These are phyloP conservation scores for Trichoderma brevicompactum DNA, from an alignment of 2,329 filamentous ascomycete species.

Conservation along the genomic window DNA sequence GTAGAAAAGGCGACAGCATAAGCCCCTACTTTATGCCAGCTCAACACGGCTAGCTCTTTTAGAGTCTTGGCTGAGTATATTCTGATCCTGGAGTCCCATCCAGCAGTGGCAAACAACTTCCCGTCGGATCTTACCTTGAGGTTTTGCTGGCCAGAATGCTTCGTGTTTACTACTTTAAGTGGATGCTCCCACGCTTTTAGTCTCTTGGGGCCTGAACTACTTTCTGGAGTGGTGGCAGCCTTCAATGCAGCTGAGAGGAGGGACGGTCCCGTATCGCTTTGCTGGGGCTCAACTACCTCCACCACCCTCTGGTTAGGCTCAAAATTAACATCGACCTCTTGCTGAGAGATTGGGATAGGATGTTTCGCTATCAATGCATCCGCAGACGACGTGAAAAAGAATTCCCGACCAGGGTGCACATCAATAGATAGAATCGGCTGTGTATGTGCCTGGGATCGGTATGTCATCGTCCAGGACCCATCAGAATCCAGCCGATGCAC, in stretches of 20 bases:
- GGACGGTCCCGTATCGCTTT: slow-evolving; percentile 29
- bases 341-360: slow-evolving; percentile 55
- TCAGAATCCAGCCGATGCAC: slow-evolving; percentile 59
- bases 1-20: slow-evolving; percentile 77
- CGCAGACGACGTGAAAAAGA: slow-evolving; percentile 79
- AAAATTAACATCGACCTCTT: slow-evolving; percentile 35
- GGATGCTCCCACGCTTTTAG: slow-evolving; percentile 50
- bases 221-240: slow-evolving; percentile 1
- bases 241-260: slow-evolving; percentile 36
- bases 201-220: slow-evolving; percentile 23
- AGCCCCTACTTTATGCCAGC: slow-evolving; percentile 90
- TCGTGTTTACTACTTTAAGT: slow-evolving; percentile 71
- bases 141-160: slow-evolving; percentile 87
- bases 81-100: slow-evolving; percentile 83
- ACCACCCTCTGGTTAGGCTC: slow-evolving; percentile 35
- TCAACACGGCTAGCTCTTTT: slow-evolving; percentile 86
- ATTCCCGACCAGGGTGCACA: slow-evolving; percentile 53
- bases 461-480: slow-evolving; percentile 57
- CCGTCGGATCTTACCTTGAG: slow-evolving; percentile 78
- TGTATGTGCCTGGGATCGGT: slow-evolving; percentile 69
- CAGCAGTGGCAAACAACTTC: slow-evolving; percentile 83
- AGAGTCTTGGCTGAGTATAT: slow-evolving; percentile 82
- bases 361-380: slow-evolving; percentile 81
- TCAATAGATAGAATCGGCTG: slow-evolving; percentile 83
- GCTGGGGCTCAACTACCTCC: slow-evolving; percentile 34